Base-by-base conservation (phyloP, 148 eudicot genomes). In the Rhododendron williamsianum region DNA sequence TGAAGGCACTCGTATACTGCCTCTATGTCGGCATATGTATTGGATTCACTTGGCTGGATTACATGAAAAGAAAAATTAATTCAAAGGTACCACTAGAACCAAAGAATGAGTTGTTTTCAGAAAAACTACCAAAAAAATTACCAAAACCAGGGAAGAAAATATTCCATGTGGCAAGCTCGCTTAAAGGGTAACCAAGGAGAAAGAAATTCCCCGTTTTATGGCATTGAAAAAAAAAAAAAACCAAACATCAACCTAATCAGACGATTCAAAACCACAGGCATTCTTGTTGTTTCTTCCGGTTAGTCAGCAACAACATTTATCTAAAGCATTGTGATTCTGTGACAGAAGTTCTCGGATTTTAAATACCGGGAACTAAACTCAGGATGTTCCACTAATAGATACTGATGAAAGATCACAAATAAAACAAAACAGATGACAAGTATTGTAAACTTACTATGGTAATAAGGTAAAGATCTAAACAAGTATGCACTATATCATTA, bases 1-100 rank as follows among this genome's bases (percentile, higher is more conserved):
- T 97, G 90, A 78, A 97, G 98, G 87, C 99, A 97, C 87, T 92
- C 96, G 49, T 97, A 97, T 45, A 95, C 98, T 73, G 99, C 99
- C 91, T 97, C 98, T 86, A 97, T 95, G 90, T 97, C 99, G 33
- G 98, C 93, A 86, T 97, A 97, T 46, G 99, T 97, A 88, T 95
- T 92, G 74, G 85, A 88, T 89, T 95, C 99, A 63, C 94, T 97
- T 56, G 99, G 98, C 99, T 97, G 95, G 49, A 89, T 69, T 27
- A 88, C 60, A 78, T 45, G 56, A 83, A 52, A 49, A 69, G 51
- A 79, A 65, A 52, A 43, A 69, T 27, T 72, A 46, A 38, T 23
- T 67, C 69, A 65, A 25, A 78, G 25, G 46, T 45, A 43, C 18
- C 58, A 82, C 71, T 67, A 82, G 58, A 27, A 82, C 76, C 76